These are phyloP conservation scores for Phytophthora fragariae DNA, from an alignment of 352 stramenopile species.

Conservation along the genomic window DNA sequence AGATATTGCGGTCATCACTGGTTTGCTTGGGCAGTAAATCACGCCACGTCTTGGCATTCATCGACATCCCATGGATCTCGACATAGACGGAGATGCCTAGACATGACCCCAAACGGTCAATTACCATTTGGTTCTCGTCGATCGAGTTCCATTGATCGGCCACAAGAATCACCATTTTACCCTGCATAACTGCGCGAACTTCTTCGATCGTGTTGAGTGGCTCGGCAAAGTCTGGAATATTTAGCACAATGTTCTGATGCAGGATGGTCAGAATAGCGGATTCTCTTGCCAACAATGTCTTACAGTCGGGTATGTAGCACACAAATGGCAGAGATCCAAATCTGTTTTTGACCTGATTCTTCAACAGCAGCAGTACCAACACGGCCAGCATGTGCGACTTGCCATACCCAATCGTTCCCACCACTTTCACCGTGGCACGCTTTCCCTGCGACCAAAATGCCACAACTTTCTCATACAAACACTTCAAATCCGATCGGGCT, in stretches of 20 bases:
- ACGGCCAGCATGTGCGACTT: slow-evolving; percentile 5
- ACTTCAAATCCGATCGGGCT: background rate
- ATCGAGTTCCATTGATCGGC: slow-evolving; percentile 7
- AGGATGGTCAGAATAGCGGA: background rate
- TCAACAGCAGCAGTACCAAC: slow-evolving; percentile 2
- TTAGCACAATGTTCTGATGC: background rate
- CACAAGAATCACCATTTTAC: slow-evolving; percentile 5
- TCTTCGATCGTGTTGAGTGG: background rate
- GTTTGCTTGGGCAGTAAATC: background rate
- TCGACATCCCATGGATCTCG: background rate
- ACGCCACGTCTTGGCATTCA: background rate
- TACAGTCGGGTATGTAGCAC: slow-evolving; percentile 5
- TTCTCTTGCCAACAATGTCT: background rate
- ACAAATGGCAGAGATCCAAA: background rate
- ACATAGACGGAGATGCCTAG: background rate
- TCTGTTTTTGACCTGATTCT: background rate
- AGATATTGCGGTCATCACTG: background rate
- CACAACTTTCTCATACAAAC: no score
- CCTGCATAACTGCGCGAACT: background rate
- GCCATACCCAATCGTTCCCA: background rate
- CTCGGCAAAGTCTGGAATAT: background rate
- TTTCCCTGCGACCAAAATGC: background rate
- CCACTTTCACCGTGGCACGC: background rate
- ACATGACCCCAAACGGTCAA: background rate
- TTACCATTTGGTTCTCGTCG: background rate